phyloP scores from a whole-genome alignment of 306 rosid species.

The Pyrus betulifolia region DNA sequence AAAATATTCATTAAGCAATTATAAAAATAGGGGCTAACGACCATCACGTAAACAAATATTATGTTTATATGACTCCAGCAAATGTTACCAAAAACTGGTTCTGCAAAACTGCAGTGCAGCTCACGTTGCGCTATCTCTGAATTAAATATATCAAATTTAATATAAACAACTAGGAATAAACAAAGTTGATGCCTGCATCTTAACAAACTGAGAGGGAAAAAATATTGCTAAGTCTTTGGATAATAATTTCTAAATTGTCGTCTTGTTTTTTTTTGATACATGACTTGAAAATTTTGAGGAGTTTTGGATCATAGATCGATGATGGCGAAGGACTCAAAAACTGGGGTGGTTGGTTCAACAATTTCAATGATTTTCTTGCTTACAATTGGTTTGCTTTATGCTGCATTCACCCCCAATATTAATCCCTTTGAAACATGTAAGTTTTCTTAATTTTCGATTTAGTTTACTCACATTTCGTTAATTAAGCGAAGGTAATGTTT shows the following conservation, averaged over 20 bases:
- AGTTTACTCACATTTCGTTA: not conserved
- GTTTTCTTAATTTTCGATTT: not conserved
- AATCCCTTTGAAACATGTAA: slow-evolving; percentile 6
- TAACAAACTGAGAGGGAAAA: not conserved
- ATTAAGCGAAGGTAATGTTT: not conserved
- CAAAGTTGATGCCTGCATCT: not conserved
- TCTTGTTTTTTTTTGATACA: too few species aligned
- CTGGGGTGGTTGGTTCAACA: slow-evolving; percentile 12
- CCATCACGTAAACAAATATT: not conserved
- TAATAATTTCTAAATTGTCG: not conserved
- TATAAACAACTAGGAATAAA: too few species aligned
- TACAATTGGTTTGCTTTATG: slow-evolving; percentile 6
- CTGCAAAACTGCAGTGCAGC: not conserved
- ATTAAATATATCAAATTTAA: too few species aligned
- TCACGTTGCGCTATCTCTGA: not conserved
- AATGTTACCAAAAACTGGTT: not conserved
- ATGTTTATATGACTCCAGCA: not conserved
- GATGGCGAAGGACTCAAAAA: slow-evolving; percentile 15
- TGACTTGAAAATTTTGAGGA: not conserved
- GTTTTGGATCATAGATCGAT: not conserved
- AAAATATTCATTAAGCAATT: not conserved
- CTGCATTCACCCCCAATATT: not conserved
- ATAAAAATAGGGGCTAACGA: not conserved
- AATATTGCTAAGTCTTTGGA: not conserved
- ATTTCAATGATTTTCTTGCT: slow-evolving; percentile 3